Conservation (phyloP, 257 asterid species). For the Handroanthus guayacan region DNA sequence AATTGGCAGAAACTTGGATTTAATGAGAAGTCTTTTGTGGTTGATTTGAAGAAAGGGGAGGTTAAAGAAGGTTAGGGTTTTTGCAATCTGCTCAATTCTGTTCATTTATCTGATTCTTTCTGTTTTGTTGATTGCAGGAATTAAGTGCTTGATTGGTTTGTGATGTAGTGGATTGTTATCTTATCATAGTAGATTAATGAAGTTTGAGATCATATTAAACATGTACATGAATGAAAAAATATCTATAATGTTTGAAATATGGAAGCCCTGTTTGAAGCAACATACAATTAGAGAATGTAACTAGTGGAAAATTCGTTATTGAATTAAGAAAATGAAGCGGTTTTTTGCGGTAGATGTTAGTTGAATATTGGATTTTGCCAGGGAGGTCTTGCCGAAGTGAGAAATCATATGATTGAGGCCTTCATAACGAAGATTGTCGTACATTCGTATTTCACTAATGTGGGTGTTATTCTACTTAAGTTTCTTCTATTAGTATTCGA, state of each 20-base stretch:
- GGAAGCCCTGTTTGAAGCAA: neutral
- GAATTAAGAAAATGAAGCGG: neutral
- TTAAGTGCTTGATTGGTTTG: constrained; percentile 21
- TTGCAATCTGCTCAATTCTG: constrained; percentile 14
- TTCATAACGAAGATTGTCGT: no score
- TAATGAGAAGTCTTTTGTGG: constrained; percentile 76
- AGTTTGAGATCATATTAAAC: neutral
- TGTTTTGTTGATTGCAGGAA: neutral
- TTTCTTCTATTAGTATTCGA: neutral
- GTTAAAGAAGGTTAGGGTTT: constrained; percentile 76
- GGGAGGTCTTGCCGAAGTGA: no score
- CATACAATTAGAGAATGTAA: neutral
- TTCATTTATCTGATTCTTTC: neutral
- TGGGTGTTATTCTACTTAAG: neutral
- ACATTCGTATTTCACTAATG: no score
- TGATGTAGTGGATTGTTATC: constrained; percentile 27
- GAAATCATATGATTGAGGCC: no score
- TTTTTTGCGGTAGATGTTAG: neutral
- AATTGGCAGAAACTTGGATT: constrained; percentile 75
- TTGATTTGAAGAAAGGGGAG: constrained; percentile 96
- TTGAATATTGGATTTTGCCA: neutral
- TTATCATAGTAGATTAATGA: constrained; percentile 28
- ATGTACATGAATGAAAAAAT: neutral
- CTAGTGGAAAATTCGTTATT: neutral
- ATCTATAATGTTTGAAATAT: constrained; percentile 5